phyloP scores from a whole-genome alignment of 345 rosid genomes.

The Microthlaspi erraticum region DNA sequence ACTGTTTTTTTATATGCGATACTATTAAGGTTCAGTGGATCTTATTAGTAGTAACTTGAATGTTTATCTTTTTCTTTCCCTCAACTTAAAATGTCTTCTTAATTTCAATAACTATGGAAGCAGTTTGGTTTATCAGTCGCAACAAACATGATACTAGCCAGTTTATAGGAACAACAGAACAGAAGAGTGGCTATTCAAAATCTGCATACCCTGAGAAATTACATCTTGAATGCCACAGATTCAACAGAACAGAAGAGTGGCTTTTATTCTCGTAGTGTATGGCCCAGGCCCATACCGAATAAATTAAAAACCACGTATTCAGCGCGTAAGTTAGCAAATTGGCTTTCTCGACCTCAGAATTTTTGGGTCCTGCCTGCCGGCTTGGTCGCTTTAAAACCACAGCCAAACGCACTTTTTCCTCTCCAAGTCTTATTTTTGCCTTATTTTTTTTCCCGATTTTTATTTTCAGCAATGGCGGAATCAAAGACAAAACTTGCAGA shows the following conservation, averaged over 20 bases:
- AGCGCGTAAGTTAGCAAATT: constrained; percentile 36
- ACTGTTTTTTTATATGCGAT: not conserved
- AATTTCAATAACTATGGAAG: not conserved
- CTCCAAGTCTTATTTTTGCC: not conserved
- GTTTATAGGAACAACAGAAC: not conserved
- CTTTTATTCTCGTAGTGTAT: too few species aligned
- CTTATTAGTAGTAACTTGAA: not conserved
- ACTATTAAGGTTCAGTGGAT: constrained; percentile 15
- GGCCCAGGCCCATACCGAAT: too few species aligned
- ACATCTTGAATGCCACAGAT: too few species aligned
- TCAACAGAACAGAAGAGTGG: too few species aligned
- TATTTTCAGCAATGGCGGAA: constrained; percentile 60
- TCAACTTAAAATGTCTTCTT: constrained; percentile 12
- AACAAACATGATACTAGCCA: not conserved
- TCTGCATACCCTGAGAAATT: not conserved
- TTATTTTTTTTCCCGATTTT: not conserved
- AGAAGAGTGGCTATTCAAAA: not conserved
- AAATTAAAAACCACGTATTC: too few species aligned
- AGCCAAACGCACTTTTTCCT: not conserved
- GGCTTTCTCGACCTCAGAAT: constrained; percentile 23
- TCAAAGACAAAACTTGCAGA: constrained; percentile 64
- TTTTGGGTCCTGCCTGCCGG: constrained; percentile 19
- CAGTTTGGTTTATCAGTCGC: not conserved
- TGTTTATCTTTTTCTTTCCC: not conserved
- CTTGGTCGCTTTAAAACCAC: constrained; percentile 34